These are phyloP conservation scores for Diaporthe vaccinii DNA, from an alignment of 2,329 filamentous ascomycete species.

Conservation along the genomic window DNA sequence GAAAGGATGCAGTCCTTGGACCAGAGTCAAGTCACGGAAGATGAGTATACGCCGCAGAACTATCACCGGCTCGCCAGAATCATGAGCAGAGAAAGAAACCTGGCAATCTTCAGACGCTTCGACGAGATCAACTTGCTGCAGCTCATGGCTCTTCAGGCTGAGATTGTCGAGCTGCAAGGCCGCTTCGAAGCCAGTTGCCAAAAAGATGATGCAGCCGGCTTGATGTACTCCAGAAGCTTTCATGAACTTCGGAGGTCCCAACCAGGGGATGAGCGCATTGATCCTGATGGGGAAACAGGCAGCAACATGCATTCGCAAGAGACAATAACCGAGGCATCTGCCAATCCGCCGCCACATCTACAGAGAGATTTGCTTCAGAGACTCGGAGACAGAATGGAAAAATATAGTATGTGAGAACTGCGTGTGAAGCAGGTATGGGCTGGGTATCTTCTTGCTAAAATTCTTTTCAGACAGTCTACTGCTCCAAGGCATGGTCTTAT, in stretches of 20 bases:
- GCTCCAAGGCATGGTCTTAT: not conserved
- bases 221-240: not conserved
- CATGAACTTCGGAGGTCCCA: not conserved
- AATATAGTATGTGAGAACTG: not conserved
- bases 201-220: not conserved
- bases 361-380: not conserved
- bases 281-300: not conserved
- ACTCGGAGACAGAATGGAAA: not conserved
- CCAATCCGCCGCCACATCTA: not conserved
- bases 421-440: too few species aligned
- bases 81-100: not conserved
- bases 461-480: not conserved
- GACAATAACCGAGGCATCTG: not conserved
- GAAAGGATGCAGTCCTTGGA: not conserved
- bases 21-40: not conserved
- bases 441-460: not conserved
- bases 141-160: not conserved
- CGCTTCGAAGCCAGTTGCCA: not conserved
- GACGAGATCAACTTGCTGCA: not conserved
- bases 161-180: not conserved
- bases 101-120: not conserved
- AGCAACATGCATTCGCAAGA: not conserved
- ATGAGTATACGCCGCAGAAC: not conserved
- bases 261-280: not conserved
- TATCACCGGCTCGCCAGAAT: constrained; percentile 1